Conservation (phyloP, 805 yeast species). For the Metschnikowia matae region DNA sequence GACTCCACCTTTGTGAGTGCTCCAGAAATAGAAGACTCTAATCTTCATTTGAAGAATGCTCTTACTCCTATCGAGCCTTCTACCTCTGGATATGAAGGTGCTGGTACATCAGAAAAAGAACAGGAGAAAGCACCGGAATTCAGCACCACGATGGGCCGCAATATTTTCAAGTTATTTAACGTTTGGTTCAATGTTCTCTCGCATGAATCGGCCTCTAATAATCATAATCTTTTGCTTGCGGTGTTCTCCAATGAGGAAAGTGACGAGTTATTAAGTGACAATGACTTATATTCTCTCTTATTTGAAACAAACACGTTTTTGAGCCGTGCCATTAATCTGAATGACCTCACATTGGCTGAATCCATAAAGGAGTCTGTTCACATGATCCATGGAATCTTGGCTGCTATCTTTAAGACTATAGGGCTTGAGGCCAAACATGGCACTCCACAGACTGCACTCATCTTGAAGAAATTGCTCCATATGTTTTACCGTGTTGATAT, state of each 20-base stretch:
- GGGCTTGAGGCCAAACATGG: constrained; percentile 12
- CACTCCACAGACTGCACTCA: constrained; percentile 15
- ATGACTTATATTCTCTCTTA: constrained; percentile 17
- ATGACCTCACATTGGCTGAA: constrained; percentile 13
- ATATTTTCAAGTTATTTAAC: constrained; percentile 22
- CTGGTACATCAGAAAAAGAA: background rate
- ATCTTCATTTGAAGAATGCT: background rate
- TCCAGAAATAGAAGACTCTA: background rate
- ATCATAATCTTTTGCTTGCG: constrained; percentile 13
- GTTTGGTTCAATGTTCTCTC: constrained; percentile 21
- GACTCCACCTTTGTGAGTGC: background rate
- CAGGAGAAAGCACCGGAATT: background rate
- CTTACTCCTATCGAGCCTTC: background rate
- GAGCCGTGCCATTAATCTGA: constrained; percentile 9
- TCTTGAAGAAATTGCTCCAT: constrained; percentile 22
- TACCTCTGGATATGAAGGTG: background rate
- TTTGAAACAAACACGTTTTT: constrained; percentile 17
- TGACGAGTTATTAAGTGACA: constrained; percentile 12
- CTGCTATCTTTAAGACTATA: constrained; percentile 17
- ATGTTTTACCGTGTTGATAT: constrained; percentile 24
- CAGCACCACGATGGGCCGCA: background rate
- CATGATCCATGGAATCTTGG: constrained; percentile 25
- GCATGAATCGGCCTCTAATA: constrained; percentile 4
- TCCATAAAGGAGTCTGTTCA: constrained; percentile 25
- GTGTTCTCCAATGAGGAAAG: constrained; percentile 21